Evolutionary conservation across 2,329 filamentous ascomycete genomes (phyloP), one percentile per base, ranked within the genome.

Genomic region (Cladophialophora chaetospira): DNA sequence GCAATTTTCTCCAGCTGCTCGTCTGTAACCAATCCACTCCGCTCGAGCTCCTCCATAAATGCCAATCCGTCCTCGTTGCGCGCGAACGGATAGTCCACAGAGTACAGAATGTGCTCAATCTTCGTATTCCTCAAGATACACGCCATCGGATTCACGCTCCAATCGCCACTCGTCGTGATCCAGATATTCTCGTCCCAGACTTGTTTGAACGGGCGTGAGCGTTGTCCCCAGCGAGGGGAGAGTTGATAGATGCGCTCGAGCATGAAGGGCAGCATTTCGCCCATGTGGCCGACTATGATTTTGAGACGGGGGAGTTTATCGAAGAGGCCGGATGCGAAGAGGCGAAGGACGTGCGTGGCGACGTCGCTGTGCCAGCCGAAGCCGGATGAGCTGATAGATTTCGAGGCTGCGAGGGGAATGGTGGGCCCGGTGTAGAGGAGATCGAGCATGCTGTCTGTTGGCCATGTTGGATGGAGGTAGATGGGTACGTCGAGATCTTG

Each of bases 51-150:
- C 43, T 74, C 64, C 52, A 84, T 70, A 62, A 79, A 82, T 10
- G 68, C 69, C 23, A 72, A 66, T 0, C 80, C 82, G 15, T 75
- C 75, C 60, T 79, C 75, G 58, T 77, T 82, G 46, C 70, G 71
- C 28, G 74, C 74, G 47, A 84, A 83, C 0, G 82, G 83, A 61
- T 84, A 84, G 61, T 84, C 82, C 8, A 83, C 77, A 57, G 79
- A 83, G 64, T 79, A 84, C 64, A 85, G 53, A 1, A 85, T 73
- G 9, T 72, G 71, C 15, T 82, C 79, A 10, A 75, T 70, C 15
- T 57, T 57, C n/a, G 62, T 66, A 8, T 65, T 66, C n/a, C 60
- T 65, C 49, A 76, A 53, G 29, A 77, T 57, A 40, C 69, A 69
- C 9, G 73, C 73, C 69, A 85, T 63, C 8, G 76, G 78, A 56